A percentile compares a stretch with the other conserved stretches of the same genome.
Evolutionary conservation across 1,284 basidiomycete species (phyloP).

Genomic region (Meira nashicola): DNA sequence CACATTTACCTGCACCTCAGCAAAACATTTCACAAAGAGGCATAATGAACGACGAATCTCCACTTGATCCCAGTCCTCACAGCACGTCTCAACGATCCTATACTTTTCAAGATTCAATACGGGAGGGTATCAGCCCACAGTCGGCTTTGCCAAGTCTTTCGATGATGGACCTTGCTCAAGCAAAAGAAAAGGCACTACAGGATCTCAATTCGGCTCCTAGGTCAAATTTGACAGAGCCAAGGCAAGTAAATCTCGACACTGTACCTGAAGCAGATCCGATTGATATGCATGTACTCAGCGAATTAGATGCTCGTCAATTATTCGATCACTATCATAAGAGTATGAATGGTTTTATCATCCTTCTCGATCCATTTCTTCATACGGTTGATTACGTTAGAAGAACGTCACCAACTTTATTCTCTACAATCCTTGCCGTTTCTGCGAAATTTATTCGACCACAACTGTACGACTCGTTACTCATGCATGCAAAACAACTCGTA

Average conservation of each 20-base stretch:
- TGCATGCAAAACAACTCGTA: constrained; percentile 1
- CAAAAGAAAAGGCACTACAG: constrained; percentile 1
- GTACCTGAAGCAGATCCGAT: neutral
- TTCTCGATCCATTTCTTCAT: constrained; percentile 2
- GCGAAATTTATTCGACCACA: neutral
- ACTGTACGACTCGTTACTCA: neutral
- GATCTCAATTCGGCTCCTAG: neutral
- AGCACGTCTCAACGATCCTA: neutral
- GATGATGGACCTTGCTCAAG: constrained; percentile 1
- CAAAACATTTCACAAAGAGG: too few relatives aligned
- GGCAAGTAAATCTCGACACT: neutral
- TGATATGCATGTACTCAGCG: neutral
- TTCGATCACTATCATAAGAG: neutral
- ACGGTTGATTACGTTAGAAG: neutral
- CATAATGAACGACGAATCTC: neutral
- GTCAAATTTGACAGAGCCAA: neutral
- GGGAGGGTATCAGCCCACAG: neutral
- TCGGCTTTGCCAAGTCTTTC: neutral
- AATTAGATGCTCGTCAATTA: neutral
- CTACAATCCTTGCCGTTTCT: neutral
- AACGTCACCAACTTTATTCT: neutral
- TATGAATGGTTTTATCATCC: constrained; percentile 1
- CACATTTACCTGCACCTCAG: too few relatives aligned
- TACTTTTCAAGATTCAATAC: neutral
- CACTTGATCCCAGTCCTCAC: neutral